Percentiles rank a stretch among this genome's conserved stretches.
Evolutionary conservation across 2,329 filamentous ascomycete genomes (phyloP).

Genomic region (Colletotrichum neosansevieriae): DNA sequence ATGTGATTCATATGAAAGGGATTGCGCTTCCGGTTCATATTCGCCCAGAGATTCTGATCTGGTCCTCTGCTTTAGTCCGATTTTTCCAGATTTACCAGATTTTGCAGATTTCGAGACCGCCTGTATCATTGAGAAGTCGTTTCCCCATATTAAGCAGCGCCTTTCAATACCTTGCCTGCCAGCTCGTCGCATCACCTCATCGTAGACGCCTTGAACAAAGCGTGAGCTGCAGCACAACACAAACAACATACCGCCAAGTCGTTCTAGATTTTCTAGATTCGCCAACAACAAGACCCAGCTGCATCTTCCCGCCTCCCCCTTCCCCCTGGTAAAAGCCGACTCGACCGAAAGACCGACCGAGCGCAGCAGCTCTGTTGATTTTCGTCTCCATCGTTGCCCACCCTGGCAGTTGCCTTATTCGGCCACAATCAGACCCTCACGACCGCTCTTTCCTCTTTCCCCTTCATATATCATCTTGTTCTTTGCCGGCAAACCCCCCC

Average conservation of each 20-base stretch:
- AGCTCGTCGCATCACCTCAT: not conserved
- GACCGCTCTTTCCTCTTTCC: not conserved
- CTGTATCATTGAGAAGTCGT: not conserved
- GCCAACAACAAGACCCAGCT: not conserved
- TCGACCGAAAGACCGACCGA: not conserved
- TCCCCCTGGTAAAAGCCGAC: no score
- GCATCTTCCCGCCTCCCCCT: not conserved
- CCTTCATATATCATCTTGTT: not conserved
- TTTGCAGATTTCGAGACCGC: not conserved
- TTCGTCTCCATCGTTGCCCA: no score
- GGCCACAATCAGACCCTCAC: not conserved
- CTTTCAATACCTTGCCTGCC: not conserved
- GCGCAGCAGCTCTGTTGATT: no score
- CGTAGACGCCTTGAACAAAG: no score
- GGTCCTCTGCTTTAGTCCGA: not conserved
- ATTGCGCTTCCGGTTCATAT: slow-evolving; percentile 8
- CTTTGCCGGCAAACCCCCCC: no score
- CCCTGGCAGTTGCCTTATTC: not conserved
- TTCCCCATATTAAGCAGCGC: not conserved
- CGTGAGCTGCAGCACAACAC: not conserved
- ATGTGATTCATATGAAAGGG: not conserved
- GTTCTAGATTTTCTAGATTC: slow-evolving; percentile 6
- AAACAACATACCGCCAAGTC: slow-evolving; percentile 4
- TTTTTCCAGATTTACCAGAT: slow-evolving; percentile 2
- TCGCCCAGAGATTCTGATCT: slow-evolving; percentile 11